Base-by-base conservation (phyloP, 495 filamentous ascomycete species). In the Apodospora peruviana region DNA sequence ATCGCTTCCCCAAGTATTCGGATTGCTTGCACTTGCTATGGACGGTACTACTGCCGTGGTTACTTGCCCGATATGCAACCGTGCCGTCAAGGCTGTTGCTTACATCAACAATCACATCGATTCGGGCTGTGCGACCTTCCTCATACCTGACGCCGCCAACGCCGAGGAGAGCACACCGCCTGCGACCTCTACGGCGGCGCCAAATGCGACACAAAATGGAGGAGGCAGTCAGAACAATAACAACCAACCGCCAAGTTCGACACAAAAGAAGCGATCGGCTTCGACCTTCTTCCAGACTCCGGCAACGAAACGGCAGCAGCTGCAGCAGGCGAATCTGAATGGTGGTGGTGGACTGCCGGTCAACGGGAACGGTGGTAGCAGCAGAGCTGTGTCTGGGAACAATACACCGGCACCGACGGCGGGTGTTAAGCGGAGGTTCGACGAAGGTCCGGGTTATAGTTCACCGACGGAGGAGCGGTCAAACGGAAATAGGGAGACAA, bases 21-120 rank as follows among this genome's bases (percentile, higher is more conserved):
- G n/a, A n/a, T n/a, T n/a, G n/a, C n/a, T n/a, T n/a, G n/a, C n/a
- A n/a, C n/a, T n/a, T n/a, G n/a, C n/a, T n/a, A n/a, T n/a, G n/a
- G n/a, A n/a, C n/a, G n/a, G n/a, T n/a, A n/a, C n/a, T n/a, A n/a
- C n/a, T 12, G 38, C 37, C 45, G 60, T 61, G 64, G 90, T 98
- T 25, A 77, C 77, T 47, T 98, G 93, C 61, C 93, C 93, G 5
- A 87, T 91, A 47, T 98, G 93, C 69, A 72, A 77, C 42, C 86
- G 88, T 52, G 70, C 76, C 35, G 91, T 97, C 52, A 79, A 83
- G 43, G 71, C 85, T 45, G 56, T 70, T 45, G 79, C 86, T 49
- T n/a, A n/a, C n/a, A 98, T 98, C 71, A 98, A 98, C 65, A 74
- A 77, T 42, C 93, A 98, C 62, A 82, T 98, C 55, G 93, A 98